Base-by-base conservation (phyloP, 2,329 filamentous ascomycete species). In the Fusarium sp. region DNA sequence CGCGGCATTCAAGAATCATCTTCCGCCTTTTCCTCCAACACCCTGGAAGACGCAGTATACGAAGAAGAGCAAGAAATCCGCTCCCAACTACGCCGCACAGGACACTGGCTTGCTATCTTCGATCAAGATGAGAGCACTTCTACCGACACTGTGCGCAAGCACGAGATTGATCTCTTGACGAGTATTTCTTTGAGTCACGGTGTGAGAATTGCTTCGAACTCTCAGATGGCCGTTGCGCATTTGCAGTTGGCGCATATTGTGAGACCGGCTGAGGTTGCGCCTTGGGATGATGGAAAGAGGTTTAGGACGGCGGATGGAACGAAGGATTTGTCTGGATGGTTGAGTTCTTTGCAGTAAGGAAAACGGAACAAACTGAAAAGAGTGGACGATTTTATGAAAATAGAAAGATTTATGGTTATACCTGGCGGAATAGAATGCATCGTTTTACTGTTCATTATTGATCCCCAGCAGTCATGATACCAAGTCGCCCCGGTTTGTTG, bases 241-340 rank as follows among this genome's bases (percentile, higher is more conserved):
- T 6, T 66, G 25, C 47, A 66, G n/a, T n/a, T 66, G 20, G 63
- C 63, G 1, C 63, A 60, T 21, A 66, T 66, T 18, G 63, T 66
- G 0, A 37, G 30, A 2, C 61, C 55, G 0, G 63, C 63, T 3
- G 48, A 59, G 16, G 63, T 66, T 8, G 63, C 63, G 4, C 63
- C 63, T 1, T 66, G 63, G 63, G 63, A 66, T 16, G 63, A 66
- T 10, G 63, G 63, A 2, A 43, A 66, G 13, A 66, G 42, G 9
- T 66, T 59, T 5, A 66, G 61, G 7, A 60, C 54, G 18, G 53
- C 30, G 1, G 63, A 60, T 27, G 61, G 54, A 46, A 45, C 55
- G 0, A 66, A 54, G 37, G 63, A 66, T 25, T 9, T 66, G 13
- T 65, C 62, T 4, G 49, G 61, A 7, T 66, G 63, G 63, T 34